phyloP scores from a whole-genome alignment of 257 asterid species.

The Knoxia roxburghii region DNA sequence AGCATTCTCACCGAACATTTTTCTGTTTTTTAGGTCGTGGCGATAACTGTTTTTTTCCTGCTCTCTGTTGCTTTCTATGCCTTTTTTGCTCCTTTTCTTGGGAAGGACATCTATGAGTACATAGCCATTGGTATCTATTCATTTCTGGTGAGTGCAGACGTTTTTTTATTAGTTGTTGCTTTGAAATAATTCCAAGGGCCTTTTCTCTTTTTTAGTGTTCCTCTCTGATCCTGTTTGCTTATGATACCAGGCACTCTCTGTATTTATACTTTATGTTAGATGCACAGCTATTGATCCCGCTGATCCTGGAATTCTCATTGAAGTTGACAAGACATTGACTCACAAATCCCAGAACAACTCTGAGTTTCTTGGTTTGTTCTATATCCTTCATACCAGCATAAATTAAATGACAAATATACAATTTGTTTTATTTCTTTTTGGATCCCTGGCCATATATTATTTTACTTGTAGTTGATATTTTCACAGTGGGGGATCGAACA shows the following conservation, averaged over 20 bases:
- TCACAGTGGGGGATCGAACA: neutral
- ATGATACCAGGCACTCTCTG: conserved; percentile 65
- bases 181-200: neutral
- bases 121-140: conserved; percentile 80
- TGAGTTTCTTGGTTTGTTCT: conserved; percentile 59
- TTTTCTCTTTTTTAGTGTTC: conserved; percentile 4
- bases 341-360: conserved; percentile 55
- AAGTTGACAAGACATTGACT: conserved; percentile 52
- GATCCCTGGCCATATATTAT: neutral
- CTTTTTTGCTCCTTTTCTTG: conserved; percentile 94
- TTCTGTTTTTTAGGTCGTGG: conserved; percentile 70
- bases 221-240: conserved; percentile 16
- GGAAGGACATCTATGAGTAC: conserved; percentile 80
- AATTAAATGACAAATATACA: conserved; percentile 1
- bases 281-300: conserved; percentile 97
- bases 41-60: conserved; percentile 87
- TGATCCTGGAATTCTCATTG: conserved; percentile 86
- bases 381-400: neutral
- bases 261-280: conserved; percentile 73
- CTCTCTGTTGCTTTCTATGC: conserved; percentile 94
- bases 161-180: conserved; percentile 3
- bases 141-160: conserved; percentile 57
- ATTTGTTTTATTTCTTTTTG: neutral
- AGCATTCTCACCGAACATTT: conserved; percentile 5
- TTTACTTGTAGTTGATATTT: neutral